phyloP scores from a whole-genome alignment of 2,329 filamentous ascomycete genomes.

The Rhynchosporium secalis region DNA sequence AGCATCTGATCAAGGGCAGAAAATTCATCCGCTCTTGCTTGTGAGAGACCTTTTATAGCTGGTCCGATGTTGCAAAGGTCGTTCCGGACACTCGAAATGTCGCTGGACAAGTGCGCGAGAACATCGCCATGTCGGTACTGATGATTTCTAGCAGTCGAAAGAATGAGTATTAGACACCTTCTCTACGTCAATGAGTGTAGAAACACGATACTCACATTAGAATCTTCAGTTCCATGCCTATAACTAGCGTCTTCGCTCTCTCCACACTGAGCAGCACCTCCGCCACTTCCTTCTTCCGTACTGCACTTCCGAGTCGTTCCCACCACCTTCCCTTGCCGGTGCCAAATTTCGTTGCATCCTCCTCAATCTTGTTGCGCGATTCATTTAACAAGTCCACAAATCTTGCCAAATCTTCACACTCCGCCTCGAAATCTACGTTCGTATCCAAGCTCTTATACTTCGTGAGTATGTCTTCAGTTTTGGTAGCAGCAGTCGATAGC shows the following conservation, averaged over 20 bases:
- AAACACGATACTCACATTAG: neutral
- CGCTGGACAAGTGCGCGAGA: too few relatives aligned
- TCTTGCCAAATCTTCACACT: neutral
- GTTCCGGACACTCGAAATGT: neutral
- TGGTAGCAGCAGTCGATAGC: neutral
- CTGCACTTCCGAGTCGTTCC: slow-evolving; percentile 6
- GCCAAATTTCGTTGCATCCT: neutral
- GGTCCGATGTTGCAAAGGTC: neutral
- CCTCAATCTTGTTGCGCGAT: neutral
- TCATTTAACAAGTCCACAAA: neutral
- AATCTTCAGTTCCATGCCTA: neutral
- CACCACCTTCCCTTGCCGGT: neutral
- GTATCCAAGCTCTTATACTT: neutral
- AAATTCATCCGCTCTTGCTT: neutral
- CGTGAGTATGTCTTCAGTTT: neutral
- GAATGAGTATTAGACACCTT: neutral
- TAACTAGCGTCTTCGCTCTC: slow-evolving; percentile 4
- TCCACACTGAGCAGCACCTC: slow-evolving; percentile 2
- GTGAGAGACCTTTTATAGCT: neutral
- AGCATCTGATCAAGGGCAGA: slow-evolving; percentile 6
- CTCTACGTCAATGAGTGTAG: neutral
- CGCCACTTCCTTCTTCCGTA: slow-evolving; percentile 5
- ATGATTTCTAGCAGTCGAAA: neutral
- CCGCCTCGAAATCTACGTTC: neutral
- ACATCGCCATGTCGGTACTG: neutral